Conservation (phyloP, 164 flowering plant genomes). For the Vitis amurensis region DNA sequence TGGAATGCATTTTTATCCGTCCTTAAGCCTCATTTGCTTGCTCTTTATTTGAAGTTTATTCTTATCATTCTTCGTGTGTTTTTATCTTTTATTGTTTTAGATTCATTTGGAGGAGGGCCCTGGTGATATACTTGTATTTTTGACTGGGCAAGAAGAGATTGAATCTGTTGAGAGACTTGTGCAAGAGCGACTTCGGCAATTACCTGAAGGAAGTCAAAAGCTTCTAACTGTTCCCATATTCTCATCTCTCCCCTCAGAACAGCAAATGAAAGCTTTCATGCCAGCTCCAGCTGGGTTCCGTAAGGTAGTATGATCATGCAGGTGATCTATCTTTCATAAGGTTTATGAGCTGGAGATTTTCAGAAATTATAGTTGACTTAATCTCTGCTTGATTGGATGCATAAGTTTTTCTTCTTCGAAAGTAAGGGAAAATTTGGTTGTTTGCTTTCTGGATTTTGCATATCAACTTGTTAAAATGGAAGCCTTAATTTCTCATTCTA, state of each 20-base stretch:
- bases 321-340: background rate
- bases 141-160: constrained; percentile 98
- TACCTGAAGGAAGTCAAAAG: constrained; percentile 57
- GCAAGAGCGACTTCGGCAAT: constrained; percentile 49
- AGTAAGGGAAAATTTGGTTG: background rate
- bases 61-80: background rate
- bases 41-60: background rate
- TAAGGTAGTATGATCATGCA: constrained; percentile 52
- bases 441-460: background rate
- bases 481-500: background rate
- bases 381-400: background rate
- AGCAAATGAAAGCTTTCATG: constrained; percentile 77
- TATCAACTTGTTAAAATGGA: background rate
- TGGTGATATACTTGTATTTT: constrained; percentile 90
- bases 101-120: constrained; percentile 87
- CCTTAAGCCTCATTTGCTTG: background rate
- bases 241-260: constrained; percentile 92
- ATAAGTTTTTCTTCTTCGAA: background rate
- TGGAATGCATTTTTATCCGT: background rate
- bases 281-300: constrained; percentile 80
- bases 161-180: constrained; percentile 81
- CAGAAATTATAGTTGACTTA: background rate
- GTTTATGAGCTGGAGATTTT: background rate
- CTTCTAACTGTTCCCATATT: constrained; percentile 65
- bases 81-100: constrained; percentile 31